Conservation (phyloP, 805 yeast genomes). For the Candida sithepensis region DNA sequence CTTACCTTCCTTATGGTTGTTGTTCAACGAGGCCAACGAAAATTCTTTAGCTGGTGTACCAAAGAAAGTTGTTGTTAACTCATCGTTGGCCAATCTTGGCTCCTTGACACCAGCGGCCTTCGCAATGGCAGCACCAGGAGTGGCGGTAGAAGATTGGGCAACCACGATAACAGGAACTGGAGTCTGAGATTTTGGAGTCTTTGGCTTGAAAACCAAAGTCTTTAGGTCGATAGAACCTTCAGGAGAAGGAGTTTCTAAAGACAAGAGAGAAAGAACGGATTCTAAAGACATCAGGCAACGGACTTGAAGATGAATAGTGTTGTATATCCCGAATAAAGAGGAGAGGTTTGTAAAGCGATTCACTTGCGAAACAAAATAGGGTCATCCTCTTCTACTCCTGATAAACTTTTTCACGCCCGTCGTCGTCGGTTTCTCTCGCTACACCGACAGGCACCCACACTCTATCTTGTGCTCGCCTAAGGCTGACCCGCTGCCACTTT, state of each 20-base stretch:
- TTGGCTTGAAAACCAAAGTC: slow-evolving; percentile 84
- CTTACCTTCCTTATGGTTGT: slow-evolving; percentile 47
- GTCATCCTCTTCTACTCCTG: too few relatives aligned
- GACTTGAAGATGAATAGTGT: too few relatives aligned
- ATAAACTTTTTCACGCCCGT: not conserved
- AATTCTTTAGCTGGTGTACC: slow-evolving; percentile 56
- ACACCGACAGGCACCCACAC: not conserved
- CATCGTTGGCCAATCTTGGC: slow-evolving; percentile 85
- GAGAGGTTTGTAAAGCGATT: not conserved
- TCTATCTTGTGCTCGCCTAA: not conserved
- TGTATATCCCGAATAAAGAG: not conserved
- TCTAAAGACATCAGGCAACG: slow-evolving; percentile 53
- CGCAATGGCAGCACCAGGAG: slow-evolving; percentile 67
- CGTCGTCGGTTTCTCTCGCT: not conserved
- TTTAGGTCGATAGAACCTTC: slow-evolving; percentile 58
- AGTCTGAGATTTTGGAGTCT: slow-evolving; percentile 75
- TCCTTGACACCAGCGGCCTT: slow-evolving; percentile 69
- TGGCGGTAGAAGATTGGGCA: slow-evolving; percentile 66
- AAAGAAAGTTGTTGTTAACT: slow-evolving; percentile 64
- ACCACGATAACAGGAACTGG: slow-evolving; percentile 80
- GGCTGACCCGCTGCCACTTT: not conserved
- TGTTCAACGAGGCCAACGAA: slow-evolving; percentile 49
- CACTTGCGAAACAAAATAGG: too few relatives aligned
- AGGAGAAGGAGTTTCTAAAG: slow-evolving; percentile 51
- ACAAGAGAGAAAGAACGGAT: slow-evolving; percentile 62